Percentiles rank a stretch among this genome's conserved stretches.
These are phyloP conservation scores for Annulohypoxylon nitens DNA, from an alignment of 495 filamentous ascomycete species.

Conservation along the genomic window DNA sequence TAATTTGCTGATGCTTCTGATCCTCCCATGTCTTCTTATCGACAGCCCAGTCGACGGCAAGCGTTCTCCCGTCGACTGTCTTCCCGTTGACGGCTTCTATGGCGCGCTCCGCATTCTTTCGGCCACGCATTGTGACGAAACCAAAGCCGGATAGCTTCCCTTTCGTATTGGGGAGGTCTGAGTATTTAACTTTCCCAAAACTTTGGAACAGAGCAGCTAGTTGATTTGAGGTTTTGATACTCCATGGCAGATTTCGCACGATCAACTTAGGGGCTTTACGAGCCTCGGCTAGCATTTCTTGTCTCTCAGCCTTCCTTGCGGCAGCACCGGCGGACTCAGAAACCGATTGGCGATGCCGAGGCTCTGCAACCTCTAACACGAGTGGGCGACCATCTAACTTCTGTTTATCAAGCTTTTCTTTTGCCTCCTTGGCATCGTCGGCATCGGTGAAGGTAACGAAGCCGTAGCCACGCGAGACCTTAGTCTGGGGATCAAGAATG, in stretches of 20 bases:
- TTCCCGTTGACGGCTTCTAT: conserved; percentile 88
- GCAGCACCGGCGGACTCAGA: conserved; percentile 52
- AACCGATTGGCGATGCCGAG: conserved; percentile 76
- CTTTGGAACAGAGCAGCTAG: conserved; percentile 80
- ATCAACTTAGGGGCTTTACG: conserved; percentile 84
- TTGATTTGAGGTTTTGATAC: conserved; percentile 86
- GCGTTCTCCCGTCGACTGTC: conserved; percentile 83
- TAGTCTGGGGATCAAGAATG: conserved; percentile 83
- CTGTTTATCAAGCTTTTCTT: conserved; percentile 80
- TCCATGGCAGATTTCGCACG: conserved; percentile 96
- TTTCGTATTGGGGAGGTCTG: conserved; percentile 81
- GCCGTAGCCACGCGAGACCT: conserved; percentile 89
- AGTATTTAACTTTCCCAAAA: conserved; percentile 89
- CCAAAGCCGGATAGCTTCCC: conserved; percentile 87
- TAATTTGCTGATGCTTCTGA: conserved; percentile 59
- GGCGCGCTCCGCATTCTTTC: conserved; percentile 92
- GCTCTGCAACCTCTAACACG: conserved; percentile 87
- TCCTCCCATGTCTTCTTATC: conserved; percentile 88
- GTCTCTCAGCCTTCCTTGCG: conserved; percentile 69
- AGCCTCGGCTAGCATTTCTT: conserved; percentile 65
- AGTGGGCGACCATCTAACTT: conserved; percentile 83
- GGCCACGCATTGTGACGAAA: conserved; percentile 88
- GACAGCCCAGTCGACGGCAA: conserved; percentile 97
- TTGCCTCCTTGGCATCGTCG: conserved; percentile 86
- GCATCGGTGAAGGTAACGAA: conserved; percentile 97